Percentiles rank a stretch among this genome's conserved stretches.
These are phyloP conservation scores for Fremontodendron californicum DNA, from an alignment of 345 rosid genomes.

Conservation along the genomic window DNA sequence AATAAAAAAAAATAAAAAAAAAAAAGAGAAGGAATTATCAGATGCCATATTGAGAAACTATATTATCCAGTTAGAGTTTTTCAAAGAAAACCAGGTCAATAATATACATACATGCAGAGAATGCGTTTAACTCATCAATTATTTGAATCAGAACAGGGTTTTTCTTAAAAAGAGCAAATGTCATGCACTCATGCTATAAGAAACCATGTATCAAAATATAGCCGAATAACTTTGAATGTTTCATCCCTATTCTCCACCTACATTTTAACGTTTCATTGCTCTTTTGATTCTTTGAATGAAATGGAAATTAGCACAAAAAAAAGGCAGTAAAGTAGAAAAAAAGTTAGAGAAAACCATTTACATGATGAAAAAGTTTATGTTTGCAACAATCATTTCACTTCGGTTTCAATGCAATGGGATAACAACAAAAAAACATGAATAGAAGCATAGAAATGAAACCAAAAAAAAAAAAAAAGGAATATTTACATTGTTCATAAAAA, in stretches of 20 bases:
- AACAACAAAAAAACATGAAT: neutral
- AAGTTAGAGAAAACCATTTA: neutral
- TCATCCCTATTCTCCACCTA: neutral
- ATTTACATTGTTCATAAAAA: neutral
- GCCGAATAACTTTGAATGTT: neutral
- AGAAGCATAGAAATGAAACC: neutral
- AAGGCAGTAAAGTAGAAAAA: neutral
- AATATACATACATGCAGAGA: neutral
- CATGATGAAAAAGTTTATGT: neutral
- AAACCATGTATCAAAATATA: neutral
- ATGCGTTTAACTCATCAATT: neutral
- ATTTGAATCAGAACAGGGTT: neutral
- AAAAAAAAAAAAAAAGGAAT: neutral
- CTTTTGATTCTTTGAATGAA: neutral
- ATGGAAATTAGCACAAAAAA: neutral
- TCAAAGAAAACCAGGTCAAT: neutral
- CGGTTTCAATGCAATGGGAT: neutral
- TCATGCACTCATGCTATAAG: neutral
- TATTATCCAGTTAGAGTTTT: neutral
- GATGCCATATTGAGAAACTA: neutral
- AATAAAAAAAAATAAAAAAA: neutral
- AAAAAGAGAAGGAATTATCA: neutral
- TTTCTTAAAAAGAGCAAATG: neutral
- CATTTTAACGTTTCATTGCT: neutral
- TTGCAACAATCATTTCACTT: neutral